Base-by-base conservation (phyloP, 345 rosid species). In the Moricandia arvensis region DNA sequence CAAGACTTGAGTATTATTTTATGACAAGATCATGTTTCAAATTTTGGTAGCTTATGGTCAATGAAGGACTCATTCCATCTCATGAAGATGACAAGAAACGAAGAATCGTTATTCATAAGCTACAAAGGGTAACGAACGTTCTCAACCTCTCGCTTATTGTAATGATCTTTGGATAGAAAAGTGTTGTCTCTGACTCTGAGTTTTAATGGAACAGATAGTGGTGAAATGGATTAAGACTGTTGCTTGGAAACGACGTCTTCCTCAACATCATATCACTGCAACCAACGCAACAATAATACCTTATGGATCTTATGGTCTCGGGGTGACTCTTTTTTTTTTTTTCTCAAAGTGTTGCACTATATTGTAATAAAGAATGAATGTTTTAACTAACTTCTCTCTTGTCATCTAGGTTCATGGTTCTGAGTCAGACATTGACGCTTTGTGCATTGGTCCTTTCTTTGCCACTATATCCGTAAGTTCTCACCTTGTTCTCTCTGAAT, bases 291-390 rank as follows among this genome's bases (percentile, higher is more conserved):
- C 87, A 13, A 18, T 88, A 16, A 59, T 88, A 63, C 67, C 90
- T 21, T 83, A 82, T 27, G 92, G 92, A 47, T 88, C 92, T 37
- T 86, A 86, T 38, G 88, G 85, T 49, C 88, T 86, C 27, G 89
- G 93, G 41, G 90, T 88, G 69, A 66, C 37, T n/a, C n/a, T n/a
- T 73, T 8, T 68, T 45, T 4, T 59, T 34, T 18, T 29, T 38
- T 4, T 51, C 17, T 21, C 41, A 61, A 11, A 16, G 10, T 9
- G 9, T 47, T 55, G n/a, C n/a, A n/a, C n/a, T n/a, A n/a, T n/a
- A n/a, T n/a, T n/a, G n/a, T n/a, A n/a, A n/a, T n/a, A n/a, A n/a
- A n/a, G n/a, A n/a, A 15, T 1, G n/a, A 38, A 38, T 41, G 34
- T 34, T 13, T 74, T 37, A 27, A n/a, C 53, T 64, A 30, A 71